These are phyloP conservation scores for Eucalyptus erythrocorys DNA, from an alignment of 345 rosid species.

Conservation along the genomic window DNA sequence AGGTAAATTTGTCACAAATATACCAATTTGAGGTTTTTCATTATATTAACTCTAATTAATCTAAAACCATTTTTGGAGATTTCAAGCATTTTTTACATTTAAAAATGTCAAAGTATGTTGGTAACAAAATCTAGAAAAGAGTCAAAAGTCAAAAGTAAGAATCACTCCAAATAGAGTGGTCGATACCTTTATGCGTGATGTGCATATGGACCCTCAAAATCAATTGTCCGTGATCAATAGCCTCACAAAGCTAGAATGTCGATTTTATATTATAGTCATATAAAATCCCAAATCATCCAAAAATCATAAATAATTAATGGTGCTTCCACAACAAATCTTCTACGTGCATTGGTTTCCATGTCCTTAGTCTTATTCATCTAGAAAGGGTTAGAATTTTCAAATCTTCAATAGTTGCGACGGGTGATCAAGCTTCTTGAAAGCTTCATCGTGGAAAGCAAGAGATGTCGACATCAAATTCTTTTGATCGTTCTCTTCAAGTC, in stretches of 20 bases:
- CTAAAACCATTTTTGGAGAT: neutral
- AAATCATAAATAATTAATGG: neutral
- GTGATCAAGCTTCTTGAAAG: rapidly evolving
- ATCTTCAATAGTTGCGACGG: rapidly evolving
- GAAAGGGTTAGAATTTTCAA: neutral
- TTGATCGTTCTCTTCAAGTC: neutral
- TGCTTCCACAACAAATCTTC: no score
- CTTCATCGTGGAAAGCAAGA: rapidly evolving
- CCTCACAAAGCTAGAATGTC: neutral
- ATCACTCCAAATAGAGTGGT: neutral
- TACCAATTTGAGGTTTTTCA: no score
- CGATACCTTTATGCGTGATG: neutral
- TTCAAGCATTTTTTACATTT: neutral
- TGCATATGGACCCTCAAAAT: neutral
- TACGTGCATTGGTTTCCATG: neutral
- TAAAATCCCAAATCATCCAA: neutral
- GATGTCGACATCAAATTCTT: rapidly evolving
- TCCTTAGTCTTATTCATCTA: neutral
- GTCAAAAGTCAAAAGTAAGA: neutral
- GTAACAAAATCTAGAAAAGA: neutral
- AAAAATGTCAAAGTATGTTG: neutral
- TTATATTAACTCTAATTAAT: no score
- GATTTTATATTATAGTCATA: neutral
- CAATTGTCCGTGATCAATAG: neutral
- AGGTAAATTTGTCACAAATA: no score